Percentiles rank a stretch among this genome's conserved stretches.
Evolutionary conservation across 2,329 filamentous ascomycete species (phyloP).

Genomic region (Fusarium coffeatum): DNA sequence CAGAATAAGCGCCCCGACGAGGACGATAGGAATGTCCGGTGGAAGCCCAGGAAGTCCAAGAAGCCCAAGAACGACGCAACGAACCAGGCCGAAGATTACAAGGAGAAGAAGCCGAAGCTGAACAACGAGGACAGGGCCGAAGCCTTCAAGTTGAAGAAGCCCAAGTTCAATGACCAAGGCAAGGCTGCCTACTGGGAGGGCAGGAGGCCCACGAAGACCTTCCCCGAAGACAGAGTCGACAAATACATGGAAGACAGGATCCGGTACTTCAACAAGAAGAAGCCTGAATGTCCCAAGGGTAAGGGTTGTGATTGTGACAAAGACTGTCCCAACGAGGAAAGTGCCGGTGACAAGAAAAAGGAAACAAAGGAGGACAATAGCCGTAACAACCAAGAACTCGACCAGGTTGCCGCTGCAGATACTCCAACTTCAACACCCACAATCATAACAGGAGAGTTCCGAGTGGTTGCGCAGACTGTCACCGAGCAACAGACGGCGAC

Average conservation of each 20-base stretch:
- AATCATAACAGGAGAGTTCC: background rate
- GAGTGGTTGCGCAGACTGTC: background rate
- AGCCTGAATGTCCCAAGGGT: background rate
- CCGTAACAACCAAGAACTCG: background rate
- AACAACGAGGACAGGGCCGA: too few species aligned
- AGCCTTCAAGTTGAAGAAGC: background rate
- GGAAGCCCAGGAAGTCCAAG: background rate
- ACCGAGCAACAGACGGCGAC: background rate
- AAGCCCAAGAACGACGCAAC: background rate
- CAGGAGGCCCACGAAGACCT: background rate
- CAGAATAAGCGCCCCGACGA: background rate
- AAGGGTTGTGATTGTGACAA: background rate
- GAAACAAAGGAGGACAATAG: background rate
- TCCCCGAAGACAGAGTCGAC: background rate
- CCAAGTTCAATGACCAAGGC: background rate
- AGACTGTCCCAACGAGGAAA: background rate
- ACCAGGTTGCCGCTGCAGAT: background rate
- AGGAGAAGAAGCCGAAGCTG: background rate
- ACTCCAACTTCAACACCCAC: background rate
- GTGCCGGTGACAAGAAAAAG: background rate
- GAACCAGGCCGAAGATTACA: background rate
- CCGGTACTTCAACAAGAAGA: background rate
- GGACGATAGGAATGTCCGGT: background rate
- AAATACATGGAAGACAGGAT: background rate
- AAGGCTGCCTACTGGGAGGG: background rate